Evolutionary conservation across 495 filamentous ascomycete species (phyloP), one percentile per base, ranked within the genome.

Genomic region (Podospora fimiseda): DNA sequence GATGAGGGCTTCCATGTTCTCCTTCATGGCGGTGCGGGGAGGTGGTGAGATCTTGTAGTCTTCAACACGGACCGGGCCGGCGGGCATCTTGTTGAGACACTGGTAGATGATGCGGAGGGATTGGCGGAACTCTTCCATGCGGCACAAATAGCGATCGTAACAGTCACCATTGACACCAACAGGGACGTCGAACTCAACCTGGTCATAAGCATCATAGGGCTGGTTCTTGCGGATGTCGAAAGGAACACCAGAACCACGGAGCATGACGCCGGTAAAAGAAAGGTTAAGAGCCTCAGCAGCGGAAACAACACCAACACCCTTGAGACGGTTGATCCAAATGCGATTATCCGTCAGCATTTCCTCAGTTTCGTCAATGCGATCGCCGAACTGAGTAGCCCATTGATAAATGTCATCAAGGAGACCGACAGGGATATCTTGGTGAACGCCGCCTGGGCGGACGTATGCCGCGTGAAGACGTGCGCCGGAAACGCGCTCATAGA

Each of bases 111-210:
- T 97, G 60, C 93, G 85, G 50, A 99, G 87, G 18, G 86, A 91
- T 69, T 99, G 94, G 51, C 93, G 80, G 84, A 99, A 97, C 72
- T 99, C 93, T 72, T 99, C 94, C 93, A 99, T 99, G 62, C 93
- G 89, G 81, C 91, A 96, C 42, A 99, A 80, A 61, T 99, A 99
- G 63, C 93, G 85, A 72, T 99, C 93, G 72, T 99, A 99, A 79
- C 93, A 99, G 76, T 99, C 93, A 53, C 93, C 93, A 66, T 96
- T 95, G 58, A 92, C 78, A 55, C 93, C 93, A 21, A 97, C 94
- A 22, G 93, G 93, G 1, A 99, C 90, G 64, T 97, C 93, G 61
- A 99, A 99, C 56, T 99, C 93, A 44, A 99, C 93, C 69, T 96
- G 73, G 69, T 87, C 94, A 61, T 99, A 99, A 41, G 94, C 94